A percentile compares a stretch with the other conserved stretches of the same genome.
phyloP scores from a whole-genome alignment of 2,329 filamentous ascomycete species.

The Neurospora crassa region DNA sequence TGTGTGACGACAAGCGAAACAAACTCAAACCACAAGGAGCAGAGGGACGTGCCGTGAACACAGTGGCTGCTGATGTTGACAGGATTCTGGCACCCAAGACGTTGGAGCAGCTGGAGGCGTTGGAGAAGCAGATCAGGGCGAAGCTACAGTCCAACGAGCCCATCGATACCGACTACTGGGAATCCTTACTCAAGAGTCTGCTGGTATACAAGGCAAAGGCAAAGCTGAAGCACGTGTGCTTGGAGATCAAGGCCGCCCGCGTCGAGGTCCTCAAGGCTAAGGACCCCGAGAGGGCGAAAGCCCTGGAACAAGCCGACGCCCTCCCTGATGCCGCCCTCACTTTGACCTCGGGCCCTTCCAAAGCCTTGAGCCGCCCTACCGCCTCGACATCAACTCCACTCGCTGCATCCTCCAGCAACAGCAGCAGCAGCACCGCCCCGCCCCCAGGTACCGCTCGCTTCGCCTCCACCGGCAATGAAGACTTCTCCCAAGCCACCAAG shows the following conservation, averaged over 20 bases:
- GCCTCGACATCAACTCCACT: slow-evolving; percentile 5
- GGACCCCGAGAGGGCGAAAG: slow-evolving; percentile 57
- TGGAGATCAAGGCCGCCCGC: slow-evolving; percentile 62
- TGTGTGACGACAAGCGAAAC: slow-evolving; percentile 67
- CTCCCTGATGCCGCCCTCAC: slow-evolving; percentile 27
- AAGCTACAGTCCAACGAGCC: slow-evolving; percentile 85
- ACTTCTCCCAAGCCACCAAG: slow-evolving; percentile 79
- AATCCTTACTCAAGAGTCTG: slow-evolving; percentile 76
- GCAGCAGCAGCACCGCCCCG: slow-evolving; percentile 26
- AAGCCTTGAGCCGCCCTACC: neutral
- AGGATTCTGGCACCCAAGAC: slow-evolving; percentile 77
- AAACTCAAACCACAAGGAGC: slow-evolving; percentile 50
- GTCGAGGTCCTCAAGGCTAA: slow-evolving; percentile 55
- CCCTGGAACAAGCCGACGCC: slow-evolving; percentile 25
- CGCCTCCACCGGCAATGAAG: slow-evolving; percentile 58
- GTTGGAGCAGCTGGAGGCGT: slow-evolving; percentile 71
- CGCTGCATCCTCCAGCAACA: slow-evolving; percentile 14
- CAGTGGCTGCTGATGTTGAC: slow-evolving; percentile 82
- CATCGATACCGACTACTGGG: slow-evolving; percentile 97
- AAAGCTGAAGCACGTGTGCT: slow-evolving; percentile 67
- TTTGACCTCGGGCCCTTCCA: slow-evolving; percentile 13
- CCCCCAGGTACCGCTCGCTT: slow-evolving; percentile 58
- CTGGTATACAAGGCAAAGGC: slow-evolving; percentile 88
- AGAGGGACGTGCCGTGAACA: slow-evolving; percentile 68
- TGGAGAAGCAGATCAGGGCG: slow-evolving; percentile 77